Conservation (phyloP, 768 basidiomycete genomes). For the Lanmaoa pseudosensibilis region DNA sequence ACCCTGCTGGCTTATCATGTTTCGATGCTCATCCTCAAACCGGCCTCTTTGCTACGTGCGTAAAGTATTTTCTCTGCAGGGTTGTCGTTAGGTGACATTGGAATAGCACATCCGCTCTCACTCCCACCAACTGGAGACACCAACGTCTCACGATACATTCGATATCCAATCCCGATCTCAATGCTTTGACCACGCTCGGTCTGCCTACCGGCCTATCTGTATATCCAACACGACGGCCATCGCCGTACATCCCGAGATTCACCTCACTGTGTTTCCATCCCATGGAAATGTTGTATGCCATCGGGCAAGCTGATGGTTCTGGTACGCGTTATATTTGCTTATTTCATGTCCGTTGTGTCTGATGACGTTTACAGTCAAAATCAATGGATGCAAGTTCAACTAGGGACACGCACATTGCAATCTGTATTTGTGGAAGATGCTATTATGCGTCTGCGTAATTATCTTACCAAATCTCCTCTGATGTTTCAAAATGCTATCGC, state of each 20-base stretch:
- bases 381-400: slow-evolving; percentile 57
- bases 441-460: background rate
- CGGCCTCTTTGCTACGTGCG: slow-evolving; percentile 84
- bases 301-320: slow-evolving; percentile 70
- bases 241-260: slow-evolving; percentile 58
- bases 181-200: slow-evolving; percentile 42
- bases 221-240: slow-evolving; percentile 57
- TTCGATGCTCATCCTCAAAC: slow-evolving; percentile 87
- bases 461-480: slow-evolving; percentile 18
- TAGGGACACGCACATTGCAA: slow-evolving; percentile 2
- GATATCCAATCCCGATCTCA: slow-evolving; percentile 38
- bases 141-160: slow-evolving; percentile 66
- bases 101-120: slow-evolving; percentile 58
- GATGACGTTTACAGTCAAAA: slow-evolving; percentile 42
- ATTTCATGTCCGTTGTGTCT: background rate
- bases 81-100: slow-evolving; percentile 5
- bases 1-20: slow-evolving; percentile 71
- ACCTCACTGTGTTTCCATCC: slow-evolving; percentile 81
- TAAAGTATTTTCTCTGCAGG: slow-evolving; percentile 8
- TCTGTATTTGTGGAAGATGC: background rate
- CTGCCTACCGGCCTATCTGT: slow-evolving; percentile 55
- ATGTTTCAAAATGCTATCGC: slow-evolving; percentile 9
- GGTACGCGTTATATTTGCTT: slow-evolving; percentile 35
- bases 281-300: slow-evolving; percentile 78
- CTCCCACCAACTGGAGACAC: slow-evolving; percentile 58